A percentile compares a stretch with the other conserved stretches of the same genome.
phyloP scores from a whole-genome alignment of 805 yeast genomes.

The Lipomyces anomalus region DNA sequence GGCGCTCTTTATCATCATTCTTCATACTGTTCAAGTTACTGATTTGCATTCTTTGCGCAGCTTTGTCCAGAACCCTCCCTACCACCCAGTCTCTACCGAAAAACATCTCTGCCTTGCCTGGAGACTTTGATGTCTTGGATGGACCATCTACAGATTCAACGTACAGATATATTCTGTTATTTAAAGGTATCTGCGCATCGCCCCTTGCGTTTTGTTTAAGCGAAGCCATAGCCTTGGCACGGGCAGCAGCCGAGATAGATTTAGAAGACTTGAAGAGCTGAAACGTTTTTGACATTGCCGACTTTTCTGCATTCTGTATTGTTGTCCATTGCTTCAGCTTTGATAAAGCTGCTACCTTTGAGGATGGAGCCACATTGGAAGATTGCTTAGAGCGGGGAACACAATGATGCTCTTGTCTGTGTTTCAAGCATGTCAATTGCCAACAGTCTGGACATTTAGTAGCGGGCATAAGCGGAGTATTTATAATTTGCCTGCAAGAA shows the following conservation, averaged over 20 bases:
- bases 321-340: conserved; percentile 22
- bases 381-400: conserved; percentile 7
- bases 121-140: neutral
- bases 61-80: conserved; percentile 52
- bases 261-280: conserved; percentile 1
- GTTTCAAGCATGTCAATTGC: conserved; percentile 34
- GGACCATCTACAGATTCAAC: conserved; percentile 27
- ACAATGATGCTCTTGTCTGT: conserved; percentile 24
- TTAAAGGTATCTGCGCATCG: conserved; percentile 39
- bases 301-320: conserved; percentile 2
- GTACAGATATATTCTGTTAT: conserved; percentile 49
- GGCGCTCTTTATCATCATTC: conserved; percentile 38
- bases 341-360: conserved; percentile 18
- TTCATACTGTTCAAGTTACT: conserved; percentile 43
- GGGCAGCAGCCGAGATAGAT: conserved; percentile 6
- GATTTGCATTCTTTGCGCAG: conserved; percentile 44
- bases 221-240: conserved; percentile 36
- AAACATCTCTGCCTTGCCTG: conserved; percentile 34
- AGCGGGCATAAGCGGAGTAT: conserved; percentile 38
- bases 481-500: conserved; percentile 9
- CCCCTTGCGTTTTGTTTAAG: conserved; percentile 49
- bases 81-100: conserved; percentile 55
- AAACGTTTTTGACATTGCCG: neutral
- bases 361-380: conserved; percentile 4
- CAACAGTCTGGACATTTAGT: conserved; percentile 49